Evolutionary conservation across 129 eudicot species (phyloP).

Genomic region (Escallonia rubra): DNA sequence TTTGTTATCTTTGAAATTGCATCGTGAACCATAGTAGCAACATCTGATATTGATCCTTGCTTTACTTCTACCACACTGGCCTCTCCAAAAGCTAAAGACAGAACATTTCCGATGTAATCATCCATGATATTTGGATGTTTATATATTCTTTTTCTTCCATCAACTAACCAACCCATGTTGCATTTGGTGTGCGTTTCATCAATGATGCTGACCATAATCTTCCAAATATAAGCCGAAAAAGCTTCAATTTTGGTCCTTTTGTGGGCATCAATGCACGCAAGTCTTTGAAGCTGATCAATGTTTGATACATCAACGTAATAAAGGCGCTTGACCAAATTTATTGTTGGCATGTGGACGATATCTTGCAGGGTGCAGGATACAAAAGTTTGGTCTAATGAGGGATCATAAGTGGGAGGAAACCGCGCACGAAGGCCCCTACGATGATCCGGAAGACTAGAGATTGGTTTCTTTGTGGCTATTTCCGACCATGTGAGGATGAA

Average conservation of each 20-base stretch:
- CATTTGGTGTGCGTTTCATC: slow-evolving; percentile 1
- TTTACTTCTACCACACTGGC: not conserved
- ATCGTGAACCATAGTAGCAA: slow-evolving; percentile 9
- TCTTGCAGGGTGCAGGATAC: slow-evolving; percentile 25
- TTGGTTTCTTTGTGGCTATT: slow-evolving; percentile 9
- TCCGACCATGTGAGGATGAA: slow-evolving; percentile 17
- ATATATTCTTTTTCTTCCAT: slow-evolving; percentile 14
- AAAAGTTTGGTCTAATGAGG: slow-evolving; percentile 15
- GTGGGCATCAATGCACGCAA: slow-evolving; percentile 10
- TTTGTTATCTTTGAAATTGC: slow-evolving; percentile 14
- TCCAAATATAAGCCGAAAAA: slow-evolving; percentile 23
- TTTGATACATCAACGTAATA: slow-evolving; percentile 11
- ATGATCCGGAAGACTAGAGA: slow-evolving; percentile 11
- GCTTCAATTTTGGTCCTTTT: slow-evolving; percentile 27
- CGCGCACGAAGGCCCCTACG: slow-evolving; percentile 12
- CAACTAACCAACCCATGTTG: slow-evolving; percentile 25
- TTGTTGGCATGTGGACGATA: slow-evolving; percentile 13
- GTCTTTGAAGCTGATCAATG: slow-evolving; percentile 6
- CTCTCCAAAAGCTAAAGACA: slow-evolving; percentile 17
- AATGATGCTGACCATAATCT: slow-evolving; percentile 12
- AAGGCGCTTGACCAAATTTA: slow-evolving; percentile 8
- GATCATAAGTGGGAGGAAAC: slow-evolving; percentile 9
- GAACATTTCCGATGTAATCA: slow-evolving; percentile 22
- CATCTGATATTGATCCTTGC: slow-evolving; percentile 6
- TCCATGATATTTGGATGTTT: not conserved